Evolutionary conservation across 768 basidiomycete species (phyloP).

Genomic region (Ramaria rubella): DNA sequence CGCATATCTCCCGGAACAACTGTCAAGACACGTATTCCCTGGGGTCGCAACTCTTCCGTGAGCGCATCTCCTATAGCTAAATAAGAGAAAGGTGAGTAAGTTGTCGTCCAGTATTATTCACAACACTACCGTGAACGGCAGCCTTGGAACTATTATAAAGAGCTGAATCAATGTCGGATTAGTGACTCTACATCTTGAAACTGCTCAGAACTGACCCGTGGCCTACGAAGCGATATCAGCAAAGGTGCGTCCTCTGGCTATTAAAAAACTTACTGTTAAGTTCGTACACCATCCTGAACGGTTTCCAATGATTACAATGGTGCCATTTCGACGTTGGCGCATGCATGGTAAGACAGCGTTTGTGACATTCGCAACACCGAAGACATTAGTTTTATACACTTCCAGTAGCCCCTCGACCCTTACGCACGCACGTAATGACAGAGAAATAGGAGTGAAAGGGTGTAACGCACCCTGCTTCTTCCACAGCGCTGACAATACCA

Average conservation of each 20-base stretch:
- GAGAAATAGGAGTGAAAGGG: background rate
- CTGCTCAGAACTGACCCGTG: background rate
- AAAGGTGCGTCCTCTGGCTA: background rate
- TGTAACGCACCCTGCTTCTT: constrained; percentile 35
- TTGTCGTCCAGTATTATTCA: background rate
- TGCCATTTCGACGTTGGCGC: constrained; percentile 36
- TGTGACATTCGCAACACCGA: constrained; percentile 47
- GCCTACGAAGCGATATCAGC: background rate
- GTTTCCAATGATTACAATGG: constrained; percentile 50
- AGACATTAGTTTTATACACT: constrained; percentile 38
- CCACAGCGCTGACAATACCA: constrained; percentile 34
- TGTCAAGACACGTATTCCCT: constrained; percentile 49
- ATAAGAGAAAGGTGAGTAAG: background rate
- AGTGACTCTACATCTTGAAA: too few species aligned
- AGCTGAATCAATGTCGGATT: too few species aligned
- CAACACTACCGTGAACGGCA: constrained; percentile 48
- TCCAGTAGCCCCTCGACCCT: constrained; percentile 29
- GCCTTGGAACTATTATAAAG: constrained; percentile 53
- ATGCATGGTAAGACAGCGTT: constrained; percentile 46
- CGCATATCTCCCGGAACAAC: constrained; percentile 56
- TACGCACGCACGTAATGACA: background rate
- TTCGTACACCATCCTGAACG: constrained; percentile 41
- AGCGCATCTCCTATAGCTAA: constrained; percentile 51
- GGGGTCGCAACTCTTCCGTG: constrained; percentile 44
- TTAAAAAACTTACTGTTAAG: constrained; percentile 2